Evolutionary conservation across 768 basidiomycete species (phyloP), one percentile per base, ranked within the genome.

Genomic region (Xerocomellus amylosporus): DNA sequence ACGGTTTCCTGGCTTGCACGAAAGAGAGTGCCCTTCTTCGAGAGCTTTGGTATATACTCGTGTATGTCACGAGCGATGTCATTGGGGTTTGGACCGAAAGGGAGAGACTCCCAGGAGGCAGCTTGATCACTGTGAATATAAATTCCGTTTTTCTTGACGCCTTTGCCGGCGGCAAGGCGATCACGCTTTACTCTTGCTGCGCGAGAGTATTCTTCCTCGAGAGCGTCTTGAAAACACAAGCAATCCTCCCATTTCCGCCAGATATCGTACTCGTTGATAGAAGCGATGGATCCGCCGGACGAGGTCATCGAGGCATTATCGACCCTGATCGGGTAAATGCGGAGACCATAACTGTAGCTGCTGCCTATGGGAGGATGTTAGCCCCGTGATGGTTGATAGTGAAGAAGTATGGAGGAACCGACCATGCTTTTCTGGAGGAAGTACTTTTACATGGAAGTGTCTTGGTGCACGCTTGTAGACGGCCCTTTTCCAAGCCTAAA

Each of bases 231-330:
- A 62, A 91, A 85, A 74, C 76, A 81, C 10, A 93, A 73, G 54
- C 88, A 90, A 61, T 93, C 90, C 53, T 90, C 90, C 90, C 90
- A 93, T 43, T 79, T 75, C 26, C 90, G 77, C 82, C 87, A 90
- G 36, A 93, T 75, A 14, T 87, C 85, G 63, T 93, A 92, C 53
- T 83, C 83, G 9, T 68, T 62, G 43, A 71, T 54, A 2, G 71
- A 72, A 17, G 61, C 63, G 31, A 64, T 51, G 6, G 78, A 77
- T 20, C 68, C 75, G 28, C 71, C 56, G 22, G 79, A 81, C 8
- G 71, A 61, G 13, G 38, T 36, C 24, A 54, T 39, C 17, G 64
- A 68, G 22, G 71, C 64, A 53, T 78, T 67, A 8, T 73, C 72
- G 20, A 58, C 62, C 36, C 61, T 58, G 49, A 82, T 65, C 15